Base-by-base conservation (phyloP, 768 basidiomycete species). In the Chlorophyllum brunneum region DNA sequence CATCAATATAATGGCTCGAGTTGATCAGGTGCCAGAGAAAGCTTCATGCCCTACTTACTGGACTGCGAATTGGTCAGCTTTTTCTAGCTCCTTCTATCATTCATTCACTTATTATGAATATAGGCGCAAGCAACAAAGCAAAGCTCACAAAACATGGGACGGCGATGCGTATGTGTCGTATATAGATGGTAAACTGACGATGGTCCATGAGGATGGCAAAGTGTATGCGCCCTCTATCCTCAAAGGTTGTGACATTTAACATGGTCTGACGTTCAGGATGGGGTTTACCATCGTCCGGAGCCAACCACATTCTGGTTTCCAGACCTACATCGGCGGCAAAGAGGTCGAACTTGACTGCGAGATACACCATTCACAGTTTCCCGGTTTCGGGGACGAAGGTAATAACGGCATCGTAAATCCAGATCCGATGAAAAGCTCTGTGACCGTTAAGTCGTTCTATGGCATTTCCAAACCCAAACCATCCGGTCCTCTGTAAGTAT, bases 141-240 rank as follows among this genome's bases (percentile, higher is more conserved):
- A 77, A 71, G 93, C 93, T 67, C 80, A 91, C 59, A 88, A 88
- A 62, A 88, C 84, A 0, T 94, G 93, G 92, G 91, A 93, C 51
- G 90, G 85, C 2, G 89, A 85, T 56, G 83, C 77, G 6, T 86
- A 78, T 65, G 71, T 87, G 22, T 79, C 80, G 26, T 70, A 74
- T 31, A 63, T 67, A 29, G 74, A 70, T 18, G 74, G 74, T 10
- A 79, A 77, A 54, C 62, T 88, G 18, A 76, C 74, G 1, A 77
- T 90, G 71, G 67, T 88, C 34, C 80, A 84, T 2, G 86, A 88
- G 60, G 76, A 78, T 49, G 90, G 90, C 2, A 81, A 83, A 70
- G 65, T 82, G 89, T 91, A 63, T 54, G 78, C 18, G 20, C 22
- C 22, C 15, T 34, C 56, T 9, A 23, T 23, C 37, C 26, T 6